A percentile compares a stretch with the other conserved stretches of the same genome.
phyloP scores from a whole-genome alignment of 176 grass and related monocot species.

The Raddia distichophylla region DNA sequence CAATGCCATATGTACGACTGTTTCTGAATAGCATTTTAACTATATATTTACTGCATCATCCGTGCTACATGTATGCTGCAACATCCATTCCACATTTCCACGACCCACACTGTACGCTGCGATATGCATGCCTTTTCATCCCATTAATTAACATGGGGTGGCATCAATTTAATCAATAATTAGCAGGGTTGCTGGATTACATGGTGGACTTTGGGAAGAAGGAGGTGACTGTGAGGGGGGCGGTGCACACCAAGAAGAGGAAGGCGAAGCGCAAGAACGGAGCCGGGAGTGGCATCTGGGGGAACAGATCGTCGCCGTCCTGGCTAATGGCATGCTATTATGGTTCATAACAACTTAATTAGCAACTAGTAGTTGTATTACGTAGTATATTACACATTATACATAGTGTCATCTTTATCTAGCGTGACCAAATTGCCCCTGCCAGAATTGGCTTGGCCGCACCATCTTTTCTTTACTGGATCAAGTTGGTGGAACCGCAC shows the following conservation, averaged over 20 bases:
- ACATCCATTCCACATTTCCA: background rate
- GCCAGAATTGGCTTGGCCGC: too few relatives aligned
- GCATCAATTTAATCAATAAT: background rate
- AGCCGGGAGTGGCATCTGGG: background rate
- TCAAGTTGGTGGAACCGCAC: too few relatives aligned
- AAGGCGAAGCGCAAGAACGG: constrained; percentile 14
- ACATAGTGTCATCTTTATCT: constrained; percentile 19
- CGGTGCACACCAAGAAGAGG: constrained; percentile 46
- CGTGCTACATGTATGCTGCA: background rate
- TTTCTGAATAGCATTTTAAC: background rate
- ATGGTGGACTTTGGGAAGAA: constrained; percentile 97
- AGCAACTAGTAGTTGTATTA: background rate
- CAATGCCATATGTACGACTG: too few relatives aligned
- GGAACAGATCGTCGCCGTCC: constrained; percentile 28
- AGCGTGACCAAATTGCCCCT: too few relatives aligned
- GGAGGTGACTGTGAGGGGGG: constrained; percentile 81
- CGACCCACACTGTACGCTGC: background rate
- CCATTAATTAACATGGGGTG: too few relatives aligned
- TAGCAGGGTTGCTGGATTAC: constrained; percentile 94
- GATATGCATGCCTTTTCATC: background rate
- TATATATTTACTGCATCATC: background rate
- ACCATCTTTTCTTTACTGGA: too few relatives aligned
- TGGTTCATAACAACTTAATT: constrained; percentile 34
- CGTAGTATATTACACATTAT: background rate
- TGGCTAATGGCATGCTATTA: constrained; percentile 63